Base-by-base conservation (phyloP, 2,329 filamentous ascomycete genomes). In the Fusarium pseudonygamai region DNA sequence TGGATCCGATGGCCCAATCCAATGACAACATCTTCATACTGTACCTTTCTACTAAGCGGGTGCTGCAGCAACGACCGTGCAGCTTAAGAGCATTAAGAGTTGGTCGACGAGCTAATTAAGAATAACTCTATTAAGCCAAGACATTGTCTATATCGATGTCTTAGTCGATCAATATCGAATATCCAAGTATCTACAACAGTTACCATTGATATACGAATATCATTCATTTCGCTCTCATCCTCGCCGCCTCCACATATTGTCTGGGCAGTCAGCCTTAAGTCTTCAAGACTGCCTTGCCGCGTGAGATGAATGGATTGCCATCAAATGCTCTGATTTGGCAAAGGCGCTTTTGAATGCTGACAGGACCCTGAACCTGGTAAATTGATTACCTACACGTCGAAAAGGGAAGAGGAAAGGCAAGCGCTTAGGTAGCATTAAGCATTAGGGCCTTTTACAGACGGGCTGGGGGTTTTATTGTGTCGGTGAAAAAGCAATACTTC, bases 201-300 rank as follows among this genome's bases (percentile, higher is more conserved):
- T 26, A 24, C 28, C 22, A 32, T 28, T 47, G 13, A 58, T 36
- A 16, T 59, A n/a, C 36, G 26, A 37, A 53, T 53, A 43, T 58
- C 32, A 12, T 37, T 36, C 26, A 49, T 52, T 46, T 37, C 36
- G 22, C 26, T 30, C 32, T 43, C 36, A 24, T 59, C 47, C n/a
- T 22, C 36, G 4, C 28, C 36, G 24, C 39, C 42, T 32, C 42
- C 55, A 36, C 55, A 55, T 18, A 34, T 46, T 34, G 24, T 45
- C 47, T 61, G n/a, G 56, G 46, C 50, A 68, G 71, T 74, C 71
- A 73, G 71, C 71, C 71, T 73, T 55, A 60, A 60, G 40, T 46
- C 47, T 34, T 49, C 46, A 32, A 73, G 55, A 59, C 62, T 72
- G 71, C 71, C 71, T 73, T 71, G 28, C 67, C 49, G 56, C 42